Conservation (phyloP, 1,284 basidiomycete species). For the Ganoderma sinense region DNA sequence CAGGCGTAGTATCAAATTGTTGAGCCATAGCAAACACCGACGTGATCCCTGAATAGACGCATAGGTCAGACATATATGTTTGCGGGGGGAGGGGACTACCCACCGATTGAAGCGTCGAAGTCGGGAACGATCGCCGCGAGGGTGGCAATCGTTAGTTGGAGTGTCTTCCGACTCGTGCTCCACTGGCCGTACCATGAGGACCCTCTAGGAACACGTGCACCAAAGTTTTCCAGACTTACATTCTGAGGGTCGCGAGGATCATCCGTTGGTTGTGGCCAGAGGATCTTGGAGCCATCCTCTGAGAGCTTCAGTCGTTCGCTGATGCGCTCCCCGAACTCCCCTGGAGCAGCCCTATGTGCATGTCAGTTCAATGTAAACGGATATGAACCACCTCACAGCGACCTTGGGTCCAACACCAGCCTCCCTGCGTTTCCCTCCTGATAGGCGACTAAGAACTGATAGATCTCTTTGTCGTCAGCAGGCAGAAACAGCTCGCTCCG, state of each 20-base stretch:
- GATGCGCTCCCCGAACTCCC: constrained; percentile 54
- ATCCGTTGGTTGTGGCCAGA: constrained; percentile 71
- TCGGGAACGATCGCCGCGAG: constrained; percentile 72
- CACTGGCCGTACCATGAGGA: constrained; percentile 40
- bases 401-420: constrained; percentile 13
- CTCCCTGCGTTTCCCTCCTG: constrained; percentile 11
- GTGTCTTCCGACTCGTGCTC: constrained; percentile 51
- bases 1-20: constrained; percentile 63
- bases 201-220: not conserved
- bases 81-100: constrained; percentile 16
- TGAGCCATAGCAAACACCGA: constrained; percentile 63
- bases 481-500: not conserved
- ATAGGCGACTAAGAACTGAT: constrained; percentile 13
- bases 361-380: not conserved
- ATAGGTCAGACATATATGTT: not conserved
- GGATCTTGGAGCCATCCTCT: constrained; percentile 51
- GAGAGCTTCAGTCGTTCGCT: constrained; percentile 58
- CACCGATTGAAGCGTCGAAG: constrained; percentile 71
- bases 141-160: constrained; percentile 65
- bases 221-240: constrained; percentile 43
- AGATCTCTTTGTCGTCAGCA: not conserved
- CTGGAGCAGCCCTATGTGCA: constrained; percentile 6
- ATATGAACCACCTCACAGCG: not conserved
- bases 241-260: constrained; percentile 71
- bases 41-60: constrained; percentile 54